Percentiles rank a stretch among this genome's conserved stretches.
Evolutionary conservation across 768 basidiomycete species (phyloP).

Genomic region (Boletus rubroflammeus): DNA sequence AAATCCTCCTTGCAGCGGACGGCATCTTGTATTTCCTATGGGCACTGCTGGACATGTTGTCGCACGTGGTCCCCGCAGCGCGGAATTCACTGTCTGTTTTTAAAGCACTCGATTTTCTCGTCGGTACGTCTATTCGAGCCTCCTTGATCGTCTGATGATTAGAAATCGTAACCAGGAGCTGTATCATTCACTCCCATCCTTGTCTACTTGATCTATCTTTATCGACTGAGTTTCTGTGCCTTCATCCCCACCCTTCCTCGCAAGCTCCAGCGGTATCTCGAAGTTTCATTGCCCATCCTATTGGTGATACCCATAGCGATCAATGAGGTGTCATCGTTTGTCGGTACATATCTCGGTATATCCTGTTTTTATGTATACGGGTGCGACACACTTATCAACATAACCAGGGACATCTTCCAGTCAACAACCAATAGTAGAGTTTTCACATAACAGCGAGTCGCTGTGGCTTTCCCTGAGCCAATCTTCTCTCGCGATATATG

Average conservation of each 20-base stretch:
- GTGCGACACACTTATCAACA: neutral
- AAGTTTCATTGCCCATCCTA: conserved; percentile 45
- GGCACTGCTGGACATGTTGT: conserved; percentile 57
- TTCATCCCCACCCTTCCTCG: conserved; percentile 52
- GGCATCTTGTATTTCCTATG: conserved; percentile 58
- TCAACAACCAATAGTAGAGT: conserved; percentile 37
- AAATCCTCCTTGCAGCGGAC: conserved; percentile 60
- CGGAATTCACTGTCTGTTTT: conserved; percentile 45
- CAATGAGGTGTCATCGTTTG: conserved; percentile 63
- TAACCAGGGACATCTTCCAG: conserved; percentile 8
- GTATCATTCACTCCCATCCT: conserved; percentile 65
- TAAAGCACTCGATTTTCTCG: conserved; percentile 50
- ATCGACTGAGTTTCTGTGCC: conserved; percentile 49
- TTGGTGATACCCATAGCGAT: conserved; percentile 53
- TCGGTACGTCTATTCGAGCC: conserved; percentile 48
- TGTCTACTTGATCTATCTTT: conserved; percentile 60
- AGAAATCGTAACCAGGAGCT: conserved; percentile 33
- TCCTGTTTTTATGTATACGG: neutral
- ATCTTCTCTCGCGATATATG: conserved; percentile 57
- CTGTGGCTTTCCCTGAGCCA: conserved; percentile 58
- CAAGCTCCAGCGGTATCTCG: conserved; percentile 43
- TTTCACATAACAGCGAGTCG: conserved; percentile 33
- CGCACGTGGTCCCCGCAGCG: conserved; percentile 51
- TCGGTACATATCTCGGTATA: conserved; percentile 56
- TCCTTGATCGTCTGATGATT: neutral